phyloP scores from a whole-genome alignment of 1,284 basidiomycete genomes.

The Sporisorium exsertum region DNA sequence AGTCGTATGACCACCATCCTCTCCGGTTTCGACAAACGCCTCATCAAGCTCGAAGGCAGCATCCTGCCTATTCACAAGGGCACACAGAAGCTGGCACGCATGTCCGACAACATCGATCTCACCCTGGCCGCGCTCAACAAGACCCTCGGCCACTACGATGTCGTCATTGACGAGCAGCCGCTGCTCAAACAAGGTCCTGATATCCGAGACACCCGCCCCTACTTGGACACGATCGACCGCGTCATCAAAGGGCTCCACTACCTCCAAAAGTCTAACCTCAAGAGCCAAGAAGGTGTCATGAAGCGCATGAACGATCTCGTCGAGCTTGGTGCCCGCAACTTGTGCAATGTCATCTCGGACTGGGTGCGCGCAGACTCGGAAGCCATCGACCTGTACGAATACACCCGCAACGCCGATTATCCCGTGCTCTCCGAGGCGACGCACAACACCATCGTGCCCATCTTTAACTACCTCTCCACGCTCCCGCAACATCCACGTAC shows the following conservation, averaged over 20 bases:
- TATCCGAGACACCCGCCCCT: constrained; percentile 57
- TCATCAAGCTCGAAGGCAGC: constrained; percentile 66
- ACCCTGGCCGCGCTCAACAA: constrained; percentile 60
- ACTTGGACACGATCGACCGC: constrained; percentile 65
- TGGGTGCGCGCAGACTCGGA: constrained; percentile 60
- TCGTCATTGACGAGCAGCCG: constrained; percentile 65
- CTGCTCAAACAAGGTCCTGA: constrained; percentile 62
- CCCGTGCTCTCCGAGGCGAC: constrained; percentile 51
- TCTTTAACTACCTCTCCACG: constrained; percentile 57
- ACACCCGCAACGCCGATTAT: constrained; percentile 37
- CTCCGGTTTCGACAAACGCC: constrained; percentile 70
- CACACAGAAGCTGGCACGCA: constrained; percentile 63
- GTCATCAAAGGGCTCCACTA: constrained; percentile 60
- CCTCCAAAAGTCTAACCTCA: constrained; percentile 43
- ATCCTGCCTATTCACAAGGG: constrained; percentile 67
- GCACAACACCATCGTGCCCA: constrained; percentile 50
- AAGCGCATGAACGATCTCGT: constrained; percentile 63
- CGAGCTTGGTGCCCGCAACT: constrained; percentile 62
- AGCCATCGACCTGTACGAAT: constrained; percentile 55
- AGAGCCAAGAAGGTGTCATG: constrained; percentile 58
- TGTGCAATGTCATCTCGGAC: constrained; percentile 58
- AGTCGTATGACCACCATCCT: constrained; percentile 69
- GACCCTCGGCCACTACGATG: constrained; percentile 64
- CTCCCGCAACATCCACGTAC: constrained; percentile 55
- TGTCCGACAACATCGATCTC: constrained; percentile 60